A percentile compares a stretch with the other conserved stretches of the same genome.
Conservation (phyloP, 2,329 filamentous ascomycete species). For the Dothistroma septosporum region DNA sequence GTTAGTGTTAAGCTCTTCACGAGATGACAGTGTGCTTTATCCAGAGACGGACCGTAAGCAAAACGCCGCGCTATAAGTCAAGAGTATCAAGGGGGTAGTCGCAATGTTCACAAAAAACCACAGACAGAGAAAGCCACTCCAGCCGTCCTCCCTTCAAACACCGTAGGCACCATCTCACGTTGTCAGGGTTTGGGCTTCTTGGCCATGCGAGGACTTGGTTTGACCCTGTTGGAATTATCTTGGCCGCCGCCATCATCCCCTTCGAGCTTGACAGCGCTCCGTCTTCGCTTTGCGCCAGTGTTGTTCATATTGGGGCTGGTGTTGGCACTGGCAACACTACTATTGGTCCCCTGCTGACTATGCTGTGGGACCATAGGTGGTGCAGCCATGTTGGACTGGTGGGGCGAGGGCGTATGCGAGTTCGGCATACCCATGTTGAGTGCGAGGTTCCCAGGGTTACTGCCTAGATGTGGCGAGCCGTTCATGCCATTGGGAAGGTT, state of each 20-base stretch:
- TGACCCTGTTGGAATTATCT: slow-evolving; percentile 46
- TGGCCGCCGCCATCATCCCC: slow-evolving; percentile 45
- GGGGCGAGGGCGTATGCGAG: slow-evolving; percentile 45
- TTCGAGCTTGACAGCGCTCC: slow-evolving; percentile 58
- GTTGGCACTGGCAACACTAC: slow-evolving; percentile 54
- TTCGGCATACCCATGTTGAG: slow-evolving; percentile 24
- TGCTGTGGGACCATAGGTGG: slow-evolving; percentile 55
- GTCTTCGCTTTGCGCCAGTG: slow-evolving; percentile 57
- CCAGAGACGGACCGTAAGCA: background rate
- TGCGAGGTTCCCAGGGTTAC: slow-evolving; percentile 27
- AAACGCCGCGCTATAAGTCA: background rate
- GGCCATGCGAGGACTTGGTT: slow-evolving; percentile 45
- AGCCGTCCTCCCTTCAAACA: background rate
- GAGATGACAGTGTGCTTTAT: background rate
- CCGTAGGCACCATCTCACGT: background rate
- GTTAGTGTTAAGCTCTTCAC: background rate
- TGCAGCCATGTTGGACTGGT: slow-evolving; percentile 43
- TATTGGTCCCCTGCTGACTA: slow-evolving; percentile 55
- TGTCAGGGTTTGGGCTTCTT: slow-evolving; percentile 36
- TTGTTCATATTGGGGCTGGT: slow-evolving; percentile 56
- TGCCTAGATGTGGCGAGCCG: slow-evolving; percentile 47
- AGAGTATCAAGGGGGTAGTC: background rate
- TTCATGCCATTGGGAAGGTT: slow-evolving; percentile 48
- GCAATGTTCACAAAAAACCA: background rate
- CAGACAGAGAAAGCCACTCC: background rate